These are phyloP conservation scores for Arachnopeziza araneosa DNA, from an alignment of 2,329 filamentous ascomycete genomes.

Conservation along the genomic window DNA sequence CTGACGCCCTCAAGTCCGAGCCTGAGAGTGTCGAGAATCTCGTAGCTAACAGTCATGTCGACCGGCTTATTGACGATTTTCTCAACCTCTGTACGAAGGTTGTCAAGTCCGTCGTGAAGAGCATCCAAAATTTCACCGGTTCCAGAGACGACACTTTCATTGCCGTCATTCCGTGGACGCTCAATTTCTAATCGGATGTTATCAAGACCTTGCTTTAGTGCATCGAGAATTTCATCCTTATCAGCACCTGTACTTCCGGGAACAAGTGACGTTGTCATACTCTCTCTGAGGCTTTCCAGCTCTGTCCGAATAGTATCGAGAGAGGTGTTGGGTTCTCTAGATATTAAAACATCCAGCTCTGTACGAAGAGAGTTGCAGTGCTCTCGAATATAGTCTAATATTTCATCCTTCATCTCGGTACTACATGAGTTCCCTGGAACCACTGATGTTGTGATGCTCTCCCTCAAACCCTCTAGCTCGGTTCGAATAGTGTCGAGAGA, in stretches of 20 bases:
- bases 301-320: constrained; percentile 52
- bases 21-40: constrained; percentile 83
- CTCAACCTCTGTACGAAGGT: constrained; percentile 72
- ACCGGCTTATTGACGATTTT: constrained; percentile 69
- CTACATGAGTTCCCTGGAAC: constrained; percentile 46
- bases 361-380: constrained; percentile 62
- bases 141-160: constrained; percentile 38
- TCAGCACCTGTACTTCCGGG: constrained; percentile 37
- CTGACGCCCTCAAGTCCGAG: constrained; percentile 72
- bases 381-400: constrained; percentile 61
- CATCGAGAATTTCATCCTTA: constrained; percentile 61
- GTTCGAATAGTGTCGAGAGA: constrained; percentile 49
- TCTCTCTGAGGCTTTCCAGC: constrained; percentile 55
- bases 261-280: constrained; percentile 46
- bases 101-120: constrained; percentile 76
- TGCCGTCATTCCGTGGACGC: background rate
- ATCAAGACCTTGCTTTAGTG: constrained; percentile 64
- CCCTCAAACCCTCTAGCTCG: constrained; percentile 56
- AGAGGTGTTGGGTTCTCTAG: constrained; percentile 43
- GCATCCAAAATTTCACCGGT: constrained; percentile 87
- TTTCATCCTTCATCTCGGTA: constrained; percentile 67
- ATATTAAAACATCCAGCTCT: constrained; percentile 53
- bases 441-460: constrained; percentile 48
- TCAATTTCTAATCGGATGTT: constrained; percentile 59
- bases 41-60: constrained; percentile 79